These are phyloP conservation scores for Plasmodium yoelii DNA, from an alignment of 169 alveolate species.

Conservation along the genomic window DNA sequence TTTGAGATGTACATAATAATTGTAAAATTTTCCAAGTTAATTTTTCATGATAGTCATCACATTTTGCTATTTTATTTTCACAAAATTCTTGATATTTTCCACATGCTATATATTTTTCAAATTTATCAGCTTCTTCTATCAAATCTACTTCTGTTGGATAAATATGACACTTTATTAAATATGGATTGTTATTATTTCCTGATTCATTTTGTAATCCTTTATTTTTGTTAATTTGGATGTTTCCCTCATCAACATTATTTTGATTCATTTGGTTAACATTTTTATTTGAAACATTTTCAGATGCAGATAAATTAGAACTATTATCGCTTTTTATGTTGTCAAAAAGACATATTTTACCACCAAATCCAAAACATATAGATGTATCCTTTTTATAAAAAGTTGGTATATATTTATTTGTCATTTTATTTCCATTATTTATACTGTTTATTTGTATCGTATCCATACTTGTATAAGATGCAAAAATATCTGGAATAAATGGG, in stretches of 20 bases:
- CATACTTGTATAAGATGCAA: slow-evolving; percentile 80
- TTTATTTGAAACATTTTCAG: neutral
- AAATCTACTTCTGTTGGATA: slow-evolving; percentile 67
- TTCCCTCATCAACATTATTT: neutral
- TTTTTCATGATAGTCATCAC: slow-evolving; percentile 74
- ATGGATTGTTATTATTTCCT: slow-evolving; percentile 1
- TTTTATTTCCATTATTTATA: slow-evolving; percentile 76
- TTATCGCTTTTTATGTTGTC: neutral
- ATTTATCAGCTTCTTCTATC: slow-evolving; percentile 65
- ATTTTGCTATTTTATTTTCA: slow-evolving; percentile 26
- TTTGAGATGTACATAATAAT: slow-evolving; percentile 49
- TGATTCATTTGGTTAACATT: neutral
- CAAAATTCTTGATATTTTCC: slow-evolving; percentile 73
- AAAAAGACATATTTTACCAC: slow-evolving; percentile 77
- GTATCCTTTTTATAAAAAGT: slow-evolving; percentile 77
- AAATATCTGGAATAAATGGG: slow-evolving; percentile 79
- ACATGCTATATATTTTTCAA: slow-evolving; percentile 53
- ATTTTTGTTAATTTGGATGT: neutral
- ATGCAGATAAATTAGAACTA: neutral
- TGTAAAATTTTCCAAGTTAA: slow-evolving; percentile 71
- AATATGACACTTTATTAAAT: slow-evolving; percentile 27
- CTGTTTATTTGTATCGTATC: slow-evolving; percentile 79
- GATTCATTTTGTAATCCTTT: neutral
- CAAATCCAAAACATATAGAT: slow-evolving; percentile 80
- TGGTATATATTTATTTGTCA: slow-evolving; percentile 79